phyloP scores from a whole-genome alignment of 2,329 filamentous ascomycete genomes.

The Cladosporium oxysporum region DNA sequence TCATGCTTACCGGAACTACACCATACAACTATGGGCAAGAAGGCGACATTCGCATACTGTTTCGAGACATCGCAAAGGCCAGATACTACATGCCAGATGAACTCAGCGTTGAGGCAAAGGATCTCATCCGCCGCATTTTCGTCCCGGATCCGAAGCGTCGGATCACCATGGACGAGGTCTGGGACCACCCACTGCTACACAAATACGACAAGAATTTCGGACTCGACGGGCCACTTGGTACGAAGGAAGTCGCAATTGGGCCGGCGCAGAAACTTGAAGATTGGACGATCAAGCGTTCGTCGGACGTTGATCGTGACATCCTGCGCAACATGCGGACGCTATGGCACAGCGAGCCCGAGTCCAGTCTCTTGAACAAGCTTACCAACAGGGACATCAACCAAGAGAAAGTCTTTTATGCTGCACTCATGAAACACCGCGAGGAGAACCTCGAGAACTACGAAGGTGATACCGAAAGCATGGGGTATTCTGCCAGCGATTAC shows the following conservation, averaged over 20 bases:
- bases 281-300: slow-evolving; percentile 60
- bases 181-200: slow-evolving; percentile 80
- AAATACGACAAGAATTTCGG: slow-evolving; percentile 76
- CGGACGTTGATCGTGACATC: slow-evolving; percentile 78
- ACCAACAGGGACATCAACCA: slow-evolving; percentile 64
- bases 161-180: slow-evolving; percentile 78
- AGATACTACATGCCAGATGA: slow-evolving; percentile 49
- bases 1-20: slow-evolving; percentile 77
- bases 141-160: slow-evolving; percentile 75
- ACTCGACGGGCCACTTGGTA: slow-evolving; percentile 59
- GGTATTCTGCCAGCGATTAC: slow-evolving; percentile 88
- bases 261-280: slow-evolving; percentile 60
- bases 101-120: slow-evolving; percentile 67
- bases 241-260: slow-evolving; percentile 51
- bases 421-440: slow-evolving; percentile 78
- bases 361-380: slow-evolving; percentile 70
- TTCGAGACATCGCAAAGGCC: slow-evolving; percentile 58
- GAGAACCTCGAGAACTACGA: slow-evolving; percentile 83
- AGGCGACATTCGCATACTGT: slow-evolving; percentile 62
- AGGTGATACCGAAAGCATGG: slow-evolving; percentile 64
- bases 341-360: slow-evolving; percentile 83
- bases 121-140: slow-evolving; percentile 79
- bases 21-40: slow-evolving; percentile 73
- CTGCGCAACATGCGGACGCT: slow-evolving; percentile 83
- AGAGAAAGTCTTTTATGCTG: slow-evolving; percentile 89